Evolutionary conservation across 108 stramenopile species (phyloP), one percentile per base, ranked within the genome.

Genomic region (Nitzschia sp.): DNA sequence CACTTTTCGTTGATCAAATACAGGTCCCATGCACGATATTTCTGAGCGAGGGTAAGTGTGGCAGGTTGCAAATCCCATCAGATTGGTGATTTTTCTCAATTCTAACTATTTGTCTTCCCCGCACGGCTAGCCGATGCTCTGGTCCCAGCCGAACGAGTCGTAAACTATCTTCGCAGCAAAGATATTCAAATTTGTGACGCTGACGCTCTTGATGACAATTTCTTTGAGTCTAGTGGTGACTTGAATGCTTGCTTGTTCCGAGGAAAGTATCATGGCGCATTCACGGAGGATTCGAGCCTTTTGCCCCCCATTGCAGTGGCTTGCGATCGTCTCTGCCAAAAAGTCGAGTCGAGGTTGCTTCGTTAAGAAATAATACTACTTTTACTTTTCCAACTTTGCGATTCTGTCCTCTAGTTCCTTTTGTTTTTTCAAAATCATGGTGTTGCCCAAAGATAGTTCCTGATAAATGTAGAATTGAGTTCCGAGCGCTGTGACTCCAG

Each of bases 381-480:
- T 53, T 47, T 73, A 79, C 54, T 71, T 67, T 59, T 94, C 93
- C 63, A 94, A 61, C 18, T 79, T 78, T 30, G 71, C 76, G 49
- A 94, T 26, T 51, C 93, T 78, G 35, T 71, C 68, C 67, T 94
- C 93, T 46, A 94, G 73, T 23, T 86, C 90, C 59, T 66, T 74
- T 73, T 94, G 93, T 63, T 85, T 86, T 59, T 59, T 68, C 32
- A 94, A 48, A 83, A 94, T 86, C 17, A 75, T 48, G 54, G 80
- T 65, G 76, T 94, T 94, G 31, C 93, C 90, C 2, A 81, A 72
- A 11, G 59, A 56, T 17, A 94, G 21, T 63, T 94, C 93, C 64
- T 90, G 72, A 51, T 79, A 91, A 58, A 94, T 81, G 46, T 85
- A 87, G 71, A 81, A 78, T 65, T 94, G 90, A 24, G 90, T 83